Evolutionary conservation across 179 eudicot species (phyloP), one percentile per base, ranked within the genome.

Genomic region (Nepenthes alata): DNA sequence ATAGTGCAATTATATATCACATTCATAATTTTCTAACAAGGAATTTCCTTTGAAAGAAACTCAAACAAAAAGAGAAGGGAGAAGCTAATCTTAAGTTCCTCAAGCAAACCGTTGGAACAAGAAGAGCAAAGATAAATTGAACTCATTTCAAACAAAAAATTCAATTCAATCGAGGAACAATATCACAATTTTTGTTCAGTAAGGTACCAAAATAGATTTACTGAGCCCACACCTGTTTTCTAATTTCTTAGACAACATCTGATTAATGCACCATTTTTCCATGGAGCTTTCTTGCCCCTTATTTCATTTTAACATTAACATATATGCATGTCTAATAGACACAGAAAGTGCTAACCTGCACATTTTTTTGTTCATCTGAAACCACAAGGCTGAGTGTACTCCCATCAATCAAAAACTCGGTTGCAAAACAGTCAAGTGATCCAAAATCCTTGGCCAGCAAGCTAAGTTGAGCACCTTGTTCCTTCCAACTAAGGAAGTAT

Each of bases 331-430:
- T 52, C 5, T 14, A 14, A 14, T 25, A 25, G 25, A 25, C 25
- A 14, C 57, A 11, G 37, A 37, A 25, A n/a, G n/a, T 12, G 3
- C 44, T 49, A 45, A 91, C 98, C 98, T 91, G 98, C 45, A 91
- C 68, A 74, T 93, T 93, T 77, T 89, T 93, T 67, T 89, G 96
- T 68, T 85, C 93, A 72, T 93, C 98, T 37, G 98, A 85, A 63
- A 89, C 98, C 56, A 74, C 79, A 53, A 91, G 95, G 73, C 98
- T 91, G 55, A 91, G 96, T 36, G 98, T 91, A 74, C 85, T 89
- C 48, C 98, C 98, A 67, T 91, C 98, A n/a, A 91, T 91, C 68
- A 91, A 69, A 76, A 91, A 91, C 72, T 91, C 98, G 8, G 98
- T 91, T 59, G 98, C 93, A 53, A 78, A 83, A 79, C 96, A 86